Percentiles rank a stretch among this genome's conserved stretches.
phyloP scores from a whole-genome alignment of 2,329 filamentous ascomycete genomes.

The Cordyceps pruinosa region DNA sequence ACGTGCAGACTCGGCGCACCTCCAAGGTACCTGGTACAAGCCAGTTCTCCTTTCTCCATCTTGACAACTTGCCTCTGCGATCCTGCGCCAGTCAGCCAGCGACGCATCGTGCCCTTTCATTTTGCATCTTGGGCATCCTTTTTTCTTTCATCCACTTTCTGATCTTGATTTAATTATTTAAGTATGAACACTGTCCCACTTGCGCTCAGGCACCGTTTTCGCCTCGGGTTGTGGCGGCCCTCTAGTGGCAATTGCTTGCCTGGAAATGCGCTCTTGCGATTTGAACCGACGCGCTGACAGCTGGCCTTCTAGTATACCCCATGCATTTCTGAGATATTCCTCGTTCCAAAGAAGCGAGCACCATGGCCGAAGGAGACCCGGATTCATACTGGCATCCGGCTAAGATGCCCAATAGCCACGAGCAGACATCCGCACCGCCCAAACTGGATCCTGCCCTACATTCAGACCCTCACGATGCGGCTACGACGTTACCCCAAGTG shows the following conservation, averaged over 20 bases:
- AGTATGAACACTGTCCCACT: not conserved
- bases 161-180: not conserved
- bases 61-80: conserved; percentile 10
- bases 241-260: conserved; percentile 1
- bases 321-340: conserved; percentile 8
- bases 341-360: conserved; percentile 16
- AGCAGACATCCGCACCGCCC: not conserved
- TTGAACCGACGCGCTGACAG: not conserved
- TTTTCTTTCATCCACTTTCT: not conserved
- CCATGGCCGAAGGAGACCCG: conserved; percentile 32
- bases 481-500: conserved; percentile 2
- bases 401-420: conserved; percentile 29
- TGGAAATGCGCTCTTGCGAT: not conserved
- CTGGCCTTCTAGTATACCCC: conserved; percentile 7
- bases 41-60: conserved; percentile 13
- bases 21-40: not conserved
- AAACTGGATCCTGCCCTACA: not conserved
- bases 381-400: conserved; percentile 36
- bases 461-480: not conserved
- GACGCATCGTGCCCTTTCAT: not conserved
- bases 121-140: not conserved
- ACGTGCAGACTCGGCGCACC: conserved; percentile 1
- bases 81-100: conserved; percentile 10
- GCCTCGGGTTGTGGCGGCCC: not conserved
- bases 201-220: not conserved